These are phyloP conservation scores for Ophiocordyceps camponoti-leonardi DNA, from an alignment of 2,329 filamentous ascomycete genomes.

Conservation along the genomic window DNA sequence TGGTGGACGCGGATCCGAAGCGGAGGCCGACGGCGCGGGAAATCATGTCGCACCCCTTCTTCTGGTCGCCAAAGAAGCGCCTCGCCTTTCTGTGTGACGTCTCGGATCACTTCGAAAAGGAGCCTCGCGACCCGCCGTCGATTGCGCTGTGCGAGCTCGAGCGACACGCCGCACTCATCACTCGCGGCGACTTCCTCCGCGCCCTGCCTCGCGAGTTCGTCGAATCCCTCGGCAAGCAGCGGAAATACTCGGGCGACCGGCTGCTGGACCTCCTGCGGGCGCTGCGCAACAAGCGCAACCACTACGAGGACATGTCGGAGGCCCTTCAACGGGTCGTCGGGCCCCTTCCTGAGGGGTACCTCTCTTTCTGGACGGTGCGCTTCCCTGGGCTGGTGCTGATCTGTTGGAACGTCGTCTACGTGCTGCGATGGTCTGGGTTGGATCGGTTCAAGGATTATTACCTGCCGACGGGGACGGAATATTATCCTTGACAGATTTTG, in stretches of 20 bases:
- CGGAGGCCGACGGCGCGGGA: conserved; percentile 53
- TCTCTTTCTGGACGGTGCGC: conserved; percentile 63
- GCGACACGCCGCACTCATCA: conserved; percentile 30
- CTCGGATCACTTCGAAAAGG: conserved; percentile 91
- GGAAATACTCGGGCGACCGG: conserved; percentile 75
- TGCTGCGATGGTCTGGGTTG: conserved; percentile 43
- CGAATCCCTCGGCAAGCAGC: conserved; percentile 79
- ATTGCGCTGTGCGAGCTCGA: conserved; percentile 44
- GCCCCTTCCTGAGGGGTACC: conserved; percentile 59
- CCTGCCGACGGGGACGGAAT: conserved; percentile 22
- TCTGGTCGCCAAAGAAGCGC: conserved; percentile 82
- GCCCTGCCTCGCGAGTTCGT: conserved; percentile 66
- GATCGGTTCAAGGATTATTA: conserved; percentile 62
- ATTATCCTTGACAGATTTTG: not conserved
- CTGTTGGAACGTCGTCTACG: conserved; percentile 60
- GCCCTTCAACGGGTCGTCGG: conserved; percentile 55
- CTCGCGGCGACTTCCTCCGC: conserved; percentile 60
- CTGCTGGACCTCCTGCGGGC: conserved; percentile 79
- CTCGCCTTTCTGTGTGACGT: conserved; percentile 90
- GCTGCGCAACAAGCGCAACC: conserved; percentile 88
- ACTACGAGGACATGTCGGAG: conserved; percentile 92
- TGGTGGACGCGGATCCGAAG: conserved; percentile 44
- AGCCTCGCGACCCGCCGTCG: conserved; percentile 69
- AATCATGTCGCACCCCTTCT: conserved; percentile 88
- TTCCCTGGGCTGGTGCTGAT: conserved; percentile 66